These are phyloP conservation scores for Spencermartinsiella europaea DNA, from an alignment of 805 yeast genomes.

Conservation along the genomic window DNA sequence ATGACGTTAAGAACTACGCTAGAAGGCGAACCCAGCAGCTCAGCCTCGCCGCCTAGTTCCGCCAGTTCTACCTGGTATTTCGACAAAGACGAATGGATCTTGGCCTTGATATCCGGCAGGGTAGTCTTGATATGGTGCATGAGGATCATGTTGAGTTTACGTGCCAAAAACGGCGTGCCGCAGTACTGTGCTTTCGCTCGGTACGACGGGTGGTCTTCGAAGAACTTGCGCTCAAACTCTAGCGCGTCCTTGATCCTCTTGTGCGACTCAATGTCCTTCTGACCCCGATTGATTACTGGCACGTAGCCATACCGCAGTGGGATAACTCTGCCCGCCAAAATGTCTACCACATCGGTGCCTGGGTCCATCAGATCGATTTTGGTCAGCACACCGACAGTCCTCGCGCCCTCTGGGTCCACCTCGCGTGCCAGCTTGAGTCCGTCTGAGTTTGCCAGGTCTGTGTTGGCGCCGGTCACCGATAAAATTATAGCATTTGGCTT, in stretches of 20 bases:
- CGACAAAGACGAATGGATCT: constrained; percentile 78
- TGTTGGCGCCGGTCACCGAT: constrained; percentile 94
- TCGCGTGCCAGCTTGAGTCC: constrained; percentile 95
- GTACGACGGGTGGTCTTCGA: constrained; percentile 87
- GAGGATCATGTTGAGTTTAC: constrained; percentile 80
- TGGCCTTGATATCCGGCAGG: constrained; percentile 86
- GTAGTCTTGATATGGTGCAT: constrained; percentile 85
- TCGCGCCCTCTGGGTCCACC: constrained; percentile 92
- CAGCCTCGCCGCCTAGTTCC: constrained; percentile 80
- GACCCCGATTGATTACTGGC: constrained; percentile 96
- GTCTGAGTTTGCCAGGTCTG: constrained; percentile 95
- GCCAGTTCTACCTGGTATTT: constrained; percentile 77
- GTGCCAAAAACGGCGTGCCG: constrained; percentile 97
- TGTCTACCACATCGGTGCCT: constrained; percentile 96
- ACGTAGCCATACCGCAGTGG: constrained; percentile 94
- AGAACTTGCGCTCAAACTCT: constrained; percentile 70
- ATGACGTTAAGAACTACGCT: constrained; percentile 86
- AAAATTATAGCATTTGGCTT: constrained; percentile 93
- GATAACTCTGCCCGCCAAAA: constrained; percentile 90
- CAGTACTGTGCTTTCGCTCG: constrained; percentile 91
- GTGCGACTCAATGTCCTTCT: constrained; percentile 84
- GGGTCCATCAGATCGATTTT: constrained; percentile 96
- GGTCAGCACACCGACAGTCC: constrained; percentile 96
- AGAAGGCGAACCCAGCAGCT: constrained; percentile 66
- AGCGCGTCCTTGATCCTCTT: constrained; percentile 88